phyloP scores from a whole-genome alignment of 2,329 filamentous ascomycete species.

The Nothopassalora personata region DNA sequence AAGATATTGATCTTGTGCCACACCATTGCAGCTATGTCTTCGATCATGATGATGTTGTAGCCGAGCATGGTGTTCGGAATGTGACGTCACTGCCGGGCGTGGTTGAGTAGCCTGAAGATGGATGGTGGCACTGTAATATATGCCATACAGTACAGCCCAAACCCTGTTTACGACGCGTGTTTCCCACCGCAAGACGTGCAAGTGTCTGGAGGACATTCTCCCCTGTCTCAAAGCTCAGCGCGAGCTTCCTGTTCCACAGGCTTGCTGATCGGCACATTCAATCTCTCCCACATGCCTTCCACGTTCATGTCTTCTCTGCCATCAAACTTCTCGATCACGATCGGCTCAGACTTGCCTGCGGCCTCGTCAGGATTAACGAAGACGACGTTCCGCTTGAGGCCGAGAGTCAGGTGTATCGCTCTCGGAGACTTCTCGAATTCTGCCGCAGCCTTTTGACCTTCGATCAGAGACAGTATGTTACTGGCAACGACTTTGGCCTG shows the following conservation, averaged over 20 bases:
- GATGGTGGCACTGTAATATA: too few species aligned
- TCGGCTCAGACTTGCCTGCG: conserved; percentile 14
- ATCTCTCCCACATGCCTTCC: conserved; percentile 12
- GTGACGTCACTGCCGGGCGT: too few species aligned
- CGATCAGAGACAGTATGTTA: conserved; percentile 50
- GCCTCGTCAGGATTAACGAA: conserved; percentile 16
- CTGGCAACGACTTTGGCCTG: conserved; percentile 51
- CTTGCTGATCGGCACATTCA: conserved; percentile 7
- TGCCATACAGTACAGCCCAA: too few species aligned
- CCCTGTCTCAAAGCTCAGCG: conserved; percentile 5
- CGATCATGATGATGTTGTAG: too few species aligned
- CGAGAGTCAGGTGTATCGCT: conserved; percentile 18
- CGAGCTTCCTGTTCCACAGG: not conserved
- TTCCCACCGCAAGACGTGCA: not conserved
- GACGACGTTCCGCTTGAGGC: conserved; percentile 16
- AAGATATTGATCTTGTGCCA: too few species aligned
- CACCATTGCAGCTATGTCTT: too few species aligned
- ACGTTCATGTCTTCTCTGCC: conserved; percentile 15
- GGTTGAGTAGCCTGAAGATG: too few species aligned
- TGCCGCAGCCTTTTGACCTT: conserved; percentile 13
- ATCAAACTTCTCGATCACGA: conserved; percentile 14
- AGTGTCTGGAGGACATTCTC: not conserved
- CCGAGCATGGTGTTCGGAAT: too few species aligned
- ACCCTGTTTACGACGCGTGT: too few species aligned
- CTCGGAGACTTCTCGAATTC: conserved; percentile 6